Evolutionary conservation across 2,329 filamentous ascomycete species (phyloP).

Genomic region (Clarireedia monteithiana): DNA sequence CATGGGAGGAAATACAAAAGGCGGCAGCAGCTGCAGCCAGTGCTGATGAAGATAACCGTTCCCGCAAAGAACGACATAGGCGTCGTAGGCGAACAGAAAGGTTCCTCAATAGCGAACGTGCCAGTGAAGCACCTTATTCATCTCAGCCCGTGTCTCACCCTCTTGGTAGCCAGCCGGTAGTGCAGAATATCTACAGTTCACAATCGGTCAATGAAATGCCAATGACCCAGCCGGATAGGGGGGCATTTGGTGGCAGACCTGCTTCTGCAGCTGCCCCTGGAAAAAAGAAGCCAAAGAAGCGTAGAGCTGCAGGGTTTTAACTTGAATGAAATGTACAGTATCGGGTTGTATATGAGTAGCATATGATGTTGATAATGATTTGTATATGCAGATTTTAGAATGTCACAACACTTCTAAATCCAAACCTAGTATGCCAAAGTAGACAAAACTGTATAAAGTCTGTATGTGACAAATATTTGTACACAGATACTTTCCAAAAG

Average conservation of each 20-base stretch:
- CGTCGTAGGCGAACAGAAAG: slow-evolving; percentile 26
- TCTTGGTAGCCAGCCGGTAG: slow-evolving; percentile 24
- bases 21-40: slow-evolving; percentile 11
- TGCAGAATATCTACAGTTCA: slow-evolving; percentile 20
- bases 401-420: too few relatives aligned
- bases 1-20: slow-evolving; percentile 22
- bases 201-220: slow-evolving; percentile 24
- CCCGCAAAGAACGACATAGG: slow-evolving; percentile 21
- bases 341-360: neutral
- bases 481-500: too few relatives aligned
- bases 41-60: slow-evolving; percentile 17
- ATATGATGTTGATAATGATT: neutral
- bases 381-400: too few relatives aligned
- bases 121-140: slow-evolving; percentile 29
- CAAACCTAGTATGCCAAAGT: too few relatives aligned
- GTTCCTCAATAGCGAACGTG: slow-evolving; percentile 23
- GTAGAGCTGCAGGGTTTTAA: slow-evolving; percentile 26
- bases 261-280: slow-evolving; percentile 30
- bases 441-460: too few relatives aligned
- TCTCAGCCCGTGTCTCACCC: slow-evolving; percentile 35
- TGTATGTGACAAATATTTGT: too few relatives aligned
- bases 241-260: slow-evolving; percentile 38
- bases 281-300: slow-evolving; percentile 37
- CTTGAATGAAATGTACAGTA: neutral
- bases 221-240: slow-evolving; percentile 41